Percentiles rank a stretch among this genome's conserved stretches.
Conservation (phyloP, 805 yeast species). For the Yarrowia sp. region DNA sequence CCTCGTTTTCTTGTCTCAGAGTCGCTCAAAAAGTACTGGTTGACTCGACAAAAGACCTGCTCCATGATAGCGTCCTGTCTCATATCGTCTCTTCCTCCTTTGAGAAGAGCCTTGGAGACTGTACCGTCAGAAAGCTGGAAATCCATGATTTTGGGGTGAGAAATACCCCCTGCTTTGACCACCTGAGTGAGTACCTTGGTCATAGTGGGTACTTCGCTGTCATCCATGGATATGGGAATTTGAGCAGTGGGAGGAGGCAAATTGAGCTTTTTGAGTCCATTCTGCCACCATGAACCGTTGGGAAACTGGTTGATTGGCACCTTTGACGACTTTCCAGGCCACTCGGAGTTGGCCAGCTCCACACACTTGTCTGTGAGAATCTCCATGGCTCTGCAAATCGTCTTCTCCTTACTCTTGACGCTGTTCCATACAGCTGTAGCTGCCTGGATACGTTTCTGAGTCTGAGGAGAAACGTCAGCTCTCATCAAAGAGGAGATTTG, state of each 20-base stretch:
- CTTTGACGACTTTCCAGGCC: background rate
- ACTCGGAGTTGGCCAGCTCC: constrained; percentile 16
- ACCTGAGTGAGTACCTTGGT: constrained; percentile 56
- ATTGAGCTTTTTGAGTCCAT: constrained; percentile 40
- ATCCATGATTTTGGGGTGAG: constrained; percentile 81
- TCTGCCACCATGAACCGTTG: constrained; percentile 27
- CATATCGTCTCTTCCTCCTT: constrained; percentile 89
- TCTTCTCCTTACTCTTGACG: constrained; percentile 1
- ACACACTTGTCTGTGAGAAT: constrained; percentile 30
- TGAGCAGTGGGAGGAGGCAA: constrained; percentile 75
- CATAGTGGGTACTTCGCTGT: constrained; percentile 59
- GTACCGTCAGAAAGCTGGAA: constrained; percentile 65
- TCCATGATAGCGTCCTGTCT: constrained; percentile 98
- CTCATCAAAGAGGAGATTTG: constrained; percentile 44
- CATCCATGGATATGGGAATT: constrained; percentile 49
- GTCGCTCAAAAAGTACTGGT: constrained; percentile 64
- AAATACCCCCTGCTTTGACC: constrained; percentile 81
- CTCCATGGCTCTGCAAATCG: constrained; percentile 9
- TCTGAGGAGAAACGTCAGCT: background rate
- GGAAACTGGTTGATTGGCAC: background rate
- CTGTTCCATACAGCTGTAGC: background rate
- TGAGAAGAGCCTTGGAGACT: constrained; percentile 66
- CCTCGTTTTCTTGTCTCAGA: constrained; percentile 63
- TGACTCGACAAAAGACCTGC: constrained; percentile 91
- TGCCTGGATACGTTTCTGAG: constrained; percentile 1